Base-by-base conservation (phyloP, 1,284 basidiomycete species). In the Sporisorium iseilematis-ciliati region DNA sequence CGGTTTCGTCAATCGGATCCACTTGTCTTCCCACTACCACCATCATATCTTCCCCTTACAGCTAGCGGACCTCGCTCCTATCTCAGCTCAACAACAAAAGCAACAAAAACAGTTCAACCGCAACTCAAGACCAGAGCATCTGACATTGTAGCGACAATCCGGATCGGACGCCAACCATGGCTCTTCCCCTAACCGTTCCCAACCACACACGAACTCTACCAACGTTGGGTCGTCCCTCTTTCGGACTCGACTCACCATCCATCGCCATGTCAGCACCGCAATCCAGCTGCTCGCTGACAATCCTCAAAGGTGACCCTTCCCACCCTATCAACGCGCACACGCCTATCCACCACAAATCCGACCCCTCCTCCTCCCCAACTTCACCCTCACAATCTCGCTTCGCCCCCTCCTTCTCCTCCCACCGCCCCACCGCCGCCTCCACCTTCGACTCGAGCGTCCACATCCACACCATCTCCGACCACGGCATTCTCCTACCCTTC, bases 401-500 rank as follows among this genome's bases (percentile, higher is more conserved):
- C 56, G 73, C 73, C 50, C 8, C 53, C 18, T 59, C 73, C 25
- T 75, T 75, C 48, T 51, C 68, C 50, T 59, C 40, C 42, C n/a
- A 62, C 5, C 59, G 59, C 8, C 54, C 66, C 18, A 41, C 58
- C 18, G 46, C 58, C 10, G 58, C 59, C 6, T 55, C 56, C 7
- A 52, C 48, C 12, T 62, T 65, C 46, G 73, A 71, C 41, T 66
- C 67, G 4, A 66, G 60, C 48, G 67, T 75, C 57, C 65, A 68
- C n/a, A 52, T 75, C 38, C 73, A 75, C 52, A 56, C 65, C 14
- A 40, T 75, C 46, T 59, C 67, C 7, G 68, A 75, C 35, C 25
- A 64, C n/a, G 68, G 73, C 16, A 54, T 76, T 58, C 59, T 78
- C 3, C 67, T 78, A 4, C 77, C 77, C 46, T 78, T 78, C 46